These are phyloP conservation scores for Dichomitus squalens DNA, from an alignment of 1,284 basidiomycete genomes.

Conservation along the genomic window DNA sequence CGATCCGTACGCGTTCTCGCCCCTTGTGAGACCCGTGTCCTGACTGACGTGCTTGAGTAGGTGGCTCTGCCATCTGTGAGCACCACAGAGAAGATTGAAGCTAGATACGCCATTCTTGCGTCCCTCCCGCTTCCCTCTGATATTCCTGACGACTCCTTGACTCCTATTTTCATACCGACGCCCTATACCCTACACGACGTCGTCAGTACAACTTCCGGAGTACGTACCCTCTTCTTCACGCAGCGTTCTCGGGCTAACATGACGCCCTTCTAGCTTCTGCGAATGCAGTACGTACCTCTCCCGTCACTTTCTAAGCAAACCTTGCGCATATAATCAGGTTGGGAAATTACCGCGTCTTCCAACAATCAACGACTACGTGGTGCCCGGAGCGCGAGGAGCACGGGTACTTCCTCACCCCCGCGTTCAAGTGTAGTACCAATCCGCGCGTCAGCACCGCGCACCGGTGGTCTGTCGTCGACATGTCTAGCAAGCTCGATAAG, in stretches of 20 bases:
- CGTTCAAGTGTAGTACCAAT: slow-evolving; percentile 76
- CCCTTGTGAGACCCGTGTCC: not conserved
- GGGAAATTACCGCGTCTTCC: slow-evolving; percentile 63
- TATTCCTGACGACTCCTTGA: slow-evolving; percentile 63
- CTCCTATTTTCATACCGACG: slow-evolving; percentile 65
- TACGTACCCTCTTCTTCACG: slow-evolving; percentile 36
- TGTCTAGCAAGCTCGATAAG: slow-evolving; percentile 55
- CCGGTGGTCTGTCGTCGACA: slow-evolving; percentile 64
- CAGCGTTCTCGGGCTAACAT: not conserved
- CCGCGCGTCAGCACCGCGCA: slow-evolving; percentile 73
- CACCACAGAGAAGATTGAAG: slow-evolving; percentile 51
- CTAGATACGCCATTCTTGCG: slow-evolving; percentile 57
- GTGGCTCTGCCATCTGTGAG: slow-evolving; percentile 27
- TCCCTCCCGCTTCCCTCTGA: slow-evolving; percentile 61
- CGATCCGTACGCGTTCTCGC: slow-evolving; percentile 1
- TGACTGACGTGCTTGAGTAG: not conserved
- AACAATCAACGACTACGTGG: slow-evolving; percentile 70
- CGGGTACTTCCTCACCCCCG: slow-evolving; percentile 69
- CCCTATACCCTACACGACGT: slow-evolving; percentile 70
- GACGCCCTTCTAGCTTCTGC: slow-evolving; percentile 33
- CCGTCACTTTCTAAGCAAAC: not conserved
- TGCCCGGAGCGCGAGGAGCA: slow-evolving; percentile 79
- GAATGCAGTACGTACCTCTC: slow-evolving; percentile 48
- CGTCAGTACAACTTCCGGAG: slow-evolving; percentile 58
- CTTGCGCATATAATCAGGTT: slow-evolving; percentile 44